These are phyloP conservation scores for Aspergillus cavernicola DNA, from an alignment of 495 filamentous ascomycete species.

Conservation along the genomic window DNA sequence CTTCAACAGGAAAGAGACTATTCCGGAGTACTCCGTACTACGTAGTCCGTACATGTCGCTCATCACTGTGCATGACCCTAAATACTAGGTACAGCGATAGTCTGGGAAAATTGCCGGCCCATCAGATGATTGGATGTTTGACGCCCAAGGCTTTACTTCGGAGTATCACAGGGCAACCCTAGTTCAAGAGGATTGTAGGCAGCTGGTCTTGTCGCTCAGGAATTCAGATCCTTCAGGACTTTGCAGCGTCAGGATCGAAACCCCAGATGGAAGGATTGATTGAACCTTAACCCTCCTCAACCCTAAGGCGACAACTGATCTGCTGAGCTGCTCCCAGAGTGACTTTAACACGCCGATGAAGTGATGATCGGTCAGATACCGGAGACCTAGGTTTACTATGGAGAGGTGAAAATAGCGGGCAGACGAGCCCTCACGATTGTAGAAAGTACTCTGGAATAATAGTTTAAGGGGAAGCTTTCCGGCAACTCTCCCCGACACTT, in stretches of 20 bases:
- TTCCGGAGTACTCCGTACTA: no score
- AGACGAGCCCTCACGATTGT: not conserved
- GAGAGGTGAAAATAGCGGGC: not conserved
- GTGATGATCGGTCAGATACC: not conserved
- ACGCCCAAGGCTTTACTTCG: not conserved
- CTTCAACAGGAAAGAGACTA: no score
- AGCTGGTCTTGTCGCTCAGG: no score
- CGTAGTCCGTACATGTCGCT: not conserved
- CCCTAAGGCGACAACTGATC: not conserved
- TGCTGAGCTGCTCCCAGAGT: no score
- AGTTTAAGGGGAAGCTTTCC: not conserved
- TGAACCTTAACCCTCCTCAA: not conserved
- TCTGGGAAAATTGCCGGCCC: not conserved
- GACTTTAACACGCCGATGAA: no score
- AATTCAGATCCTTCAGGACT: no score
- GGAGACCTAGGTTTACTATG: not conserved
- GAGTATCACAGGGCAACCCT: conserved; percentile 1
- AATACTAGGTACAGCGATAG: not conserved
- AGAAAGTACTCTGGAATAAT: not conserved
- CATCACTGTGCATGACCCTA: not conserved
- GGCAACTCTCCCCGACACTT: not conserved
- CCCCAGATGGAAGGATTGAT: not conserved
- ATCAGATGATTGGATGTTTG: not conserved
- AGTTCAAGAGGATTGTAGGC: no score
- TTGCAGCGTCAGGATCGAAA: not conserved